Evolutionary conservation across 1,139 yeast genomes (phyloP).

Genomic region (Candida dubliniensis): DNA sequence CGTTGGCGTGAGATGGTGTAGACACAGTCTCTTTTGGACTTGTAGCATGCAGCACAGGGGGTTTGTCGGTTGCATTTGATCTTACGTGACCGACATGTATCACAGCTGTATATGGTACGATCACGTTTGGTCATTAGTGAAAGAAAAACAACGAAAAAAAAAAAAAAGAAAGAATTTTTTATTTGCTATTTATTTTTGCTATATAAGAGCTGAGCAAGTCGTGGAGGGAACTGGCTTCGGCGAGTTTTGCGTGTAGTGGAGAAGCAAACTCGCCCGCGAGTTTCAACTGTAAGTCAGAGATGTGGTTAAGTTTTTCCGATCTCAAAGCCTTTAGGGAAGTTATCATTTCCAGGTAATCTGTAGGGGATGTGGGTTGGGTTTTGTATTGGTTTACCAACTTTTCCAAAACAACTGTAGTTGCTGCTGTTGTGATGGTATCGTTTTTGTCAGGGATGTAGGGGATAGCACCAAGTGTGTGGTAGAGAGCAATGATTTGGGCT

Average conservation of each 20-base stretch:
- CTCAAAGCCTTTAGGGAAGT: slow-evolving; percentile 3
- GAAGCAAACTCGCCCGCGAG: slow-evolving; percentile 2
- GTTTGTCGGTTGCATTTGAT: slow-evolving; percentile 34
- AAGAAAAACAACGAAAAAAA: too few species aligned
- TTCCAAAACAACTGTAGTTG: slow-evolving; percentile 27
- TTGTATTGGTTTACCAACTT: slow-evolving; percentile 10
- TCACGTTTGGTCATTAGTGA: slow-evolving; percentile 13
- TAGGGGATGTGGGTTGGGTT: not conserved
- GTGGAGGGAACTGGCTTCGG: slow-evolving; percentile 16
- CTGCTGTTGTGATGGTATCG: slow-evolving; percentile 38
- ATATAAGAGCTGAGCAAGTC: slow-evolving; percentile 18
- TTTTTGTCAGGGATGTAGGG: slow-evolving; percentile 37
- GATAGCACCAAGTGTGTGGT: slow-evolving; percentile 27
- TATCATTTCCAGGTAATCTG: slow-evolving; percentile 12
- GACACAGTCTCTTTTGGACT: slow-evolving; percentile 17
- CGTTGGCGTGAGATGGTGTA: slow-evolving; percentile 12
- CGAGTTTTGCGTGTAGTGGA: slow-evolving; percentile 7
- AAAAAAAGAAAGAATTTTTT: not conserved
- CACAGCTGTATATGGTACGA: slow-evolving; percentile 25
- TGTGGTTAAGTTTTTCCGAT: slow-evolving; percentile 1
- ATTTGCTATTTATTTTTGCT: slow-evolving; percentile 20
- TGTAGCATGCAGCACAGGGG: slow-evolving; percentile 36
- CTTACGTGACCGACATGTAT: slow-evolving; percentile 31
- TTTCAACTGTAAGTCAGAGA: not conserved
- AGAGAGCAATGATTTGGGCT: slow-evolving; percentile 27